phyloP scores from a whole-genome alignment of 352 stramenopile genomes.

The Pythium guiyangense region DNA sequence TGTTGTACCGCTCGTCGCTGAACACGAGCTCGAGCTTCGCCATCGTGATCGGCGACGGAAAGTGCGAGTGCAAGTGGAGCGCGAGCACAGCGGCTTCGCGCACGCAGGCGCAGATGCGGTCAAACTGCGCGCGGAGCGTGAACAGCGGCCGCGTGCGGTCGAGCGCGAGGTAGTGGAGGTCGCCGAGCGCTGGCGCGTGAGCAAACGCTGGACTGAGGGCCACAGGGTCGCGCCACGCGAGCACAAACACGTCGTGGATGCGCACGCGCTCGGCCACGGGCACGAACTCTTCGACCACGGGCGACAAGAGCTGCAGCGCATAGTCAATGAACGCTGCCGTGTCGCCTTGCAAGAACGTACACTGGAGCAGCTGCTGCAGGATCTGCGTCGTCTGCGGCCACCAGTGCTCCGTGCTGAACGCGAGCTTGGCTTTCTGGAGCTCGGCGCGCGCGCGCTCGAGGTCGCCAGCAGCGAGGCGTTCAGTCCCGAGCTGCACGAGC shows the following conservation, averaged over 20 bases:
- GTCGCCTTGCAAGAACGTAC: conserved; percentile 70
- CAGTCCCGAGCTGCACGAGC: conserved; percentile 65
- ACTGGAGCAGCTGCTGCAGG: conserved; percentile 68
- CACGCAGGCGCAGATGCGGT: conserved; percentile 61
- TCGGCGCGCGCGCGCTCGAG: conserved; percentile 61
- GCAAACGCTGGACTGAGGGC: conserved; percentile 37
- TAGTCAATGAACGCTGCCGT: conserved; percentile 72
- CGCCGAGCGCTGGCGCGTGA: conserved; percentile 26
- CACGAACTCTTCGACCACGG: conserved; percentile 67
- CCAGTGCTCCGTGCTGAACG: conserved; percentile 60
- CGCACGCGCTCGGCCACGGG: conserved; percentile 42
- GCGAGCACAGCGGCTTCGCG: conserved; percentile 53
- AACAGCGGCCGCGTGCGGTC: conserved; percentile 54
- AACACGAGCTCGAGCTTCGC: conserved; percentile 68
- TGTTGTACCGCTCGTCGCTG: conserved; percentile 72
- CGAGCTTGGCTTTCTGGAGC: conserved; percentile 63
- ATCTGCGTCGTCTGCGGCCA: conserved; percentile 72
- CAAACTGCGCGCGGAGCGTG: conserved; percentile 46
- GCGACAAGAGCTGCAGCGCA: conserved; percentile 71
- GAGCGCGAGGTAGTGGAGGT: conserved; percentile 40
- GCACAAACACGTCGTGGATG: conserved; percentile 56
- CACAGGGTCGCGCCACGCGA: conserved; percentile 52
- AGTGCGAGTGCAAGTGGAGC: conserved; percentile 47
- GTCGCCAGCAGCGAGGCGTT: conserved; percentile 65
- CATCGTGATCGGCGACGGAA: conserved; percentile 50